Evolutionary conservation across 2,329 filamentous ascomycete genomes (phyloP).

Genomic region (Uncinocarpus reesii): DNA sequence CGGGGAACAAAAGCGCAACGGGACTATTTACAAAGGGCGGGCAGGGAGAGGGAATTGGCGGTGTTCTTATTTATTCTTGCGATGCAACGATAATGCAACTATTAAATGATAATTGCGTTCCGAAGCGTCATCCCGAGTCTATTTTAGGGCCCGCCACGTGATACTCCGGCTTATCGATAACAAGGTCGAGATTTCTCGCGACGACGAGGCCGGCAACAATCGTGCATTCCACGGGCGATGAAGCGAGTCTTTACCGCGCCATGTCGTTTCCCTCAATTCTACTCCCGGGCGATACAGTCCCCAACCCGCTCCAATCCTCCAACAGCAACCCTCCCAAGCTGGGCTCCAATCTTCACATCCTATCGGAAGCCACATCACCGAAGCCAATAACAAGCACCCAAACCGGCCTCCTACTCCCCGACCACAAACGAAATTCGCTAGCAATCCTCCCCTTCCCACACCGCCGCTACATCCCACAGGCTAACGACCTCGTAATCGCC

Average conservation of each 20-base stretch:
- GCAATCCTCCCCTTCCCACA: constrained; percentile 29
- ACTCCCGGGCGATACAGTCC: constrained; percentile 66
- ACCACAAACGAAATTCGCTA: constrained; percentile 33
- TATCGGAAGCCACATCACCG: constrained; percentile 57
- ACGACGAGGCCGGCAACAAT: background rate
- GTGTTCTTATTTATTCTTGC: background rate
- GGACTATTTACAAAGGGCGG: background rate
- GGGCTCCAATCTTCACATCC: constrained; percentile 72
- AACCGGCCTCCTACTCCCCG: constrained; percentile 30
- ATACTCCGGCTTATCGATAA: constrained; percentile 3
- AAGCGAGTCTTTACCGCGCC: constrained; percentile 32
- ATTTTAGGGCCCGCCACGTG: background rate
- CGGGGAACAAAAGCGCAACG: background rate
- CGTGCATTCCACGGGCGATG: no score
- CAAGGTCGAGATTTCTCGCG: background rate
- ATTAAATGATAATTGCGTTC: background rate
- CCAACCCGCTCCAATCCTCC: constrained; percentile 49
- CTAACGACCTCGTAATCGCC: constrained; percentile 81
- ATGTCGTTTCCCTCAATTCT: constrained; percentile 51
- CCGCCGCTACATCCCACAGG: constrained; percentile 62
- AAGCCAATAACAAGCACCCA: constrained; percentile 40
- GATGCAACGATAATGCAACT: constrained; percentile 2
- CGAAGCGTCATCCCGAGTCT: background rate
- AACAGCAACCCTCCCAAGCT: constrained; percentile 53
- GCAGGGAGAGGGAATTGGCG: background rate